Evolutionary conservation across 176 grass and related monocot genomes (phyloP).

Genomic region (Elymus sibiricus): DNA sequence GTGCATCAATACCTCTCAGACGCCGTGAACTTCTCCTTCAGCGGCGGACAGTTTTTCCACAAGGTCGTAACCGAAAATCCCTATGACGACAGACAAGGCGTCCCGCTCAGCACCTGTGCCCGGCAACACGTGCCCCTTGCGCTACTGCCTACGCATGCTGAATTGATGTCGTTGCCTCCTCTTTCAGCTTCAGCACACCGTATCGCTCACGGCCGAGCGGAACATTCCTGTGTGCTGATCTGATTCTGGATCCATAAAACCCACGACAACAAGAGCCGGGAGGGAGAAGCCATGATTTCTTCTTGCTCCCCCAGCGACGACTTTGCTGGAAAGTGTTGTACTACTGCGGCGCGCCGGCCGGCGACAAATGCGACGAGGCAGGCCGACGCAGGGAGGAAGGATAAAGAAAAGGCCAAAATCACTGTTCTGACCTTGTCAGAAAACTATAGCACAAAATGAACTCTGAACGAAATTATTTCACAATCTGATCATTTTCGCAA

Average conservation of each 20-base stretch:
- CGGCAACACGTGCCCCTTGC: background rate
- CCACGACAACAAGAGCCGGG: background rate
- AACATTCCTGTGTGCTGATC: background rate
- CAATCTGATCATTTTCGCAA: too few species aligned
- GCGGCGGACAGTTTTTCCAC: background rate
- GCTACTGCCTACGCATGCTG: background rate
- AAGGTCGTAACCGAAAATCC: background rate
- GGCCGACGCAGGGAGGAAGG: conserved; percentile 6
- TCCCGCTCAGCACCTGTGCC: background rate
- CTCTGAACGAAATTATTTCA: too few species aligned
- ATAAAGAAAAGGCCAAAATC: background rate
- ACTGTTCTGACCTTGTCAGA: too few species aligned
- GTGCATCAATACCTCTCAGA: background rate
- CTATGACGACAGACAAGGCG: background rate
- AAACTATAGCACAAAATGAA: too few species aligned
- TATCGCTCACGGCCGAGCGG: conserved; percentile 2
- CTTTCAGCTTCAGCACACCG: conserved; percentile 2
- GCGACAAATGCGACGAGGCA: conserved; percentile 23
- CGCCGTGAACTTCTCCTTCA: background rate
- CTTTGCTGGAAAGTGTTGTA: background rate
- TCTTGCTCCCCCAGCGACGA: background rate
- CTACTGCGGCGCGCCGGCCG: conserved; percentile 10
- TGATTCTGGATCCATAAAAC: background rate
- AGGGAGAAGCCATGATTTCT: background rate
- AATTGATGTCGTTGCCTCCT: too few species aligned